A percentile compares a stretch with the other conserved stretches of the same genome.
phyloP scores from a whole-genome alignment of 1,139 yeast species.

The Spencermartinsiella ligniputridi region DNA sequence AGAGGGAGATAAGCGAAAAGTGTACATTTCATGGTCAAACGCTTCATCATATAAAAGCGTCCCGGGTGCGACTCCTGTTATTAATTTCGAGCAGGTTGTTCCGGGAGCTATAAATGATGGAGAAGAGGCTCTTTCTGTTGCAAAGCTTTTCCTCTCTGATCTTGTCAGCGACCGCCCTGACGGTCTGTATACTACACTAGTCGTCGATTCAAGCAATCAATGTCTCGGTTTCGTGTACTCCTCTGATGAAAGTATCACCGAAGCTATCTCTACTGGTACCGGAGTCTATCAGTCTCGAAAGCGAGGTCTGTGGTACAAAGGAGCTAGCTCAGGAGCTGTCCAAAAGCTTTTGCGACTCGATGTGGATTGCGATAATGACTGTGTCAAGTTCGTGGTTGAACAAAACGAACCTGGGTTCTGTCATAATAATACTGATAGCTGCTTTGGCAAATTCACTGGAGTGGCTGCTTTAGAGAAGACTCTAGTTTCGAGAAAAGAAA shows the following conservation, averaged over 20 bases:
- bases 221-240: slow-evolving; percentile 92
- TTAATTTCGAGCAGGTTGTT: slow-evolving; percentile 42
- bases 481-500: slow-evolving; percentile 42
- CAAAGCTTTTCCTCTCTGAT: slow-evolving; percentile 50
- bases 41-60: slow-evolving; percentile 21
- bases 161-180: slow-evolving; percentile 81
- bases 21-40: slow-evolving; percentile 34
- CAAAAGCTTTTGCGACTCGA: slow-evolving; percentile 65
- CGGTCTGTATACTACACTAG: slow-evolving; percentile 79
- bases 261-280: slow-evolving; percentile 72
- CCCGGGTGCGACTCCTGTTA: slow-evolving; percentile 45
- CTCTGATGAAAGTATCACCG: slow-evolving; percentile 71
- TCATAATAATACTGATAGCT: slow-evolving; percentile 73
- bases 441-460: slow-evolving; percentile 63
- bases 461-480: slow-evolving; percentile 63
- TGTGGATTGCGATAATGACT: slow-evolving; percentile 89
- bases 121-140: slow-evolving; percentile 40
- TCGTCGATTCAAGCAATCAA: slow-evolving; percentile 60
- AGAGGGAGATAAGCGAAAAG: slow-evolving; percentile 42
- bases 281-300: slow-evolving; percentile 95
- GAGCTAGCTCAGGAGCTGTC: slow-evolving; percentile 92
- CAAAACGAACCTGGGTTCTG: slow-evolving; percentile 88
- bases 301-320: slow-evolving; percentile 91
- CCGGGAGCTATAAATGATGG: slow-evolving; percentile 32
- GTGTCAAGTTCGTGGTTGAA: slow-evolving; percentile 77